Evolutionary conservation across 768 basidiomycete species (phyloP).

Genomic region (Tulasnella sp.): DNA sequence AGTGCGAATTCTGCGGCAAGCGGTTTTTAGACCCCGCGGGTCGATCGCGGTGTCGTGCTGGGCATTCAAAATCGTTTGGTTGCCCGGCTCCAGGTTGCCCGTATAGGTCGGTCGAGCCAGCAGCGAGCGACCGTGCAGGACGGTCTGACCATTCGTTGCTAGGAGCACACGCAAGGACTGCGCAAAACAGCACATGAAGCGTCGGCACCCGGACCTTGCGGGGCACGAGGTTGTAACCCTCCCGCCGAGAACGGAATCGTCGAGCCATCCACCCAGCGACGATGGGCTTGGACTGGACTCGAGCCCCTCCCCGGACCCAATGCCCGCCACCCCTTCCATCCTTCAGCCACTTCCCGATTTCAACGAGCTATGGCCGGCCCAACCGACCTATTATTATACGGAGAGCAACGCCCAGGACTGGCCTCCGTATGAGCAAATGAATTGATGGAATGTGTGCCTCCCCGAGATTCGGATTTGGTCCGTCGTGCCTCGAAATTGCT

Average conservation of each 20-base stretch:
- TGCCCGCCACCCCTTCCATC: background rate
- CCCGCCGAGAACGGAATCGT: background rate
- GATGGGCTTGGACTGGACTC: background rate
- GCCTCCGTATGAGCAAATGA: background rate
- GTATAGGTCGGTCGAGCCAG: background rate
- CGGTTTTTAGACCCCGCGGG: background rate
- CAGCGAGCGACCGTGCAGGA: background rate
- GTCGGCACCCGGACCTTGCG: background rate
- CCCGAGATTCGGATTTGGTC: background rate
- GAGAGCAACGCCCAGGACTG: background rate
- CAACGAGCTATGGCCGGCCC: background rate
- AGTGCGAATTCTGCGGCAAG: background rate
- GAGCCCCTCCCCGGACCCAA: background rate
- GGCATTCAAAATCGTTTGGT: background rate
- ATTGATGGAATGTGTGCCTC: background rate
- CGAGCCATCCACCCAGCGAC: background rate
- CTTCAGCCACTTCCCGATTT: background rate
- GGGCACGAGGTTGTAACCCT: background rate
- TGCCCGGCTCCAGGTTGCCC: background rate
- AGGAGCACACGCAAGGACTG: background rate
- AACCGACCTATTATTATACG: background rate
- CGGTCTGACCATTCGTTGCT: background rate
- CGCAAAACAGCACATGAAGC: background rate
- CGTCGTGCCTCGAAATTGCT: background rate
- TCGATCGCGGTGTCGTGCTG: background rate